Evolutionary conservation across 768 basidiomycete species (phyloP).

Genomic region (Pleurotus platypus): DNA sequence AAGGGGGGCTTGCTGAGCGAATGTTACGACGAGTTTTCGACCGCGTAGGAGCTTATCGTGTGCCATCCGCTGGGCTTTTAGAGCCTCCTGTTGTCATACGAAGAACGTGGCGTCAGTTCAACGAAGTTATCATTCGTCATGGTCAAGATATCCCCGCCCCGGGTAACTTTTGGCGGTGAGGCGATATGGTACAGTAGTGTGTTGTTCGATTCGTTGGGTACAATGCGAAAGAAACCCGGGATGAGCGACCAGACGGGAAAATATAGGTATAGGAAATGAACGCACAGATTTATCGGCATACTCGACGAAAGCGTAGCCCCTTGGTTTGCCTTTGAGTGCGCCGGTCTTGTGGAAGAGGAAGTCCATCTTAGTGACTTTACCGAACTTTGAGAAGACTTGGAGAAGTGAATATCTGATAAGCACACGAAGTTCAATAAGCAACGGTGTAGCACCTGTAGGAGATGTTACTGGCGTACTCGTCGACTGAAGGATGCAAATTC

Average conservation of each 20-base stretch:
- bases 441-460: too few relatives aligned
- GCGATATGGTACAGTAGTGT: not conserved
- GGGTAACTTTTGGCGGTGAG: conserved; percentile 9
- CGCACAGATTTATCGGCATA: conserved; percentile 77
- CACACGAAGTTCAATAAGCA: too few relatives aligned
- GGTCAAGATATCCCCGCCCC: conserved; percentile 9
- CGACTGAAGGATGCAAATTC: conserved; percentile 81
- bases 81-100: conserved; percentile 66
- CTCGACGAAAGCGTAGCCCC: conserved; percentile 95
- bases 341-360: conserved; percentile 95
- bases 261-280: conserved; percentile 19
- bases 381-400: conserved; percentile 88
- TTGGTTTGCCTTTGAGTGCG: conserved; percentile 82
- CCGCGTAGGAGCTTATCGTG: conserved; percentile 84
- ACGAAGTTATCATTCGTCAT: not conserved
- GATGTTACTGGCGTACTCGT: conserved; percentile 56
- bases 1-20: conserved; percentile 79
- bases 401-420: conserved; percentile 79
- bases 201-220: conserved; percentile 9
- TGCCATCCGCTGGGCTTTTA: conserved; percentile 66
- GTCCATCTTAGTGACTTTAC: conserved; percentile 90
- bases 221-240: conserved; percentile 36
- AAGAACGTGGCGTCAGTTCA: conserved; percentile 12
- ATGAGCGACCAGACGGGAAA: conserved; percentile 32
- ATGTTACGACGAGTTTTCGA: conserved; percentile 86